Evolutionary conservation across 371 early-diverging fungal species (phyloP), one percentile per base, ranked within the genome.

Genomic region (Haplosporangium sp.): DNA sequence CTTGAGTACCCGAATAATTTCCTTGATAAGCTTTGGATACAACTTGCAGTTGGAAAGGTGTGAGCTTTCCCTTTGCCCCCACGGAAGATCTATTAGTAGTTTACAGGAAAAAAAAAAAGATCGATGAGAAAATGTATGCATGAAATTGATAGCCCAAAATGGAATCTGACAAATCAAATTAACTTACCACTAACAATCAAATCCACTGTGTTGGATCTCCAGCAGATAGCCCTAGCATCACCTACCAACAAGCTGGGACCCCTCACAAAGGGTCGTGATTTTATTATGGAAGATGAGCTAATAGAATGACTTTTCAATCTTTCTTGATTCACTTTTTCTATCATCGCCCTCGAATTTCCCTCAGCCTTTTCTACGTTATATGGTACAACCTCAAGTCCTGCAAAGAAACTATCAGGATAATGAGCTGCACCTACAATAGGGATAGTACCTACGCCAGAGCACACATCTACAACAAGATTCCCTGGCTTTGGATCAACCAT

Each of bases 21-120:
- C 74, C 35, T 62, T 61, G 13, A 78, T 42, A 19, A 78, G 15
- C 19, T 60, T 45, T 19, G 79, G 79, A 34, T 78, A 78, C 61
- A 78, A 19, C 42, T 78, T 78, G 64, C 79, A 78, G 19, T 78
- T 78, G 67, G 55, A 65, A 15, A 63, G 27, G 39, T 78, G 79
- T 20, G 79, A 74, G 64, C 52, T 74, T 35, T 78, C 79, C 37
- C 79, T 45, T 50, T 74, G 74, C 13, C 79, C 79, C 79, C 79
- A 78, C 2, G 79, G 79, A 0, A 78, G 48, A 53, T 78, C 79
- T 78, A 48, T 53, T 27, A 20, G 53, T 53, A 53, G 19, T 27
- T 53, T 15, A 4, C 15, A 17, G 53, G 3, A 52, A 10, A 15
- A 10, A 48, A 47, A 13, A 13, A 47, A 47, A 53, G 13, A 10